Evolutionary conservation across 352 stramenopile genomes (phyloP), one percentile per base, ranked within the genome.

Genomic region (Phytophthora citricola): DNA sequence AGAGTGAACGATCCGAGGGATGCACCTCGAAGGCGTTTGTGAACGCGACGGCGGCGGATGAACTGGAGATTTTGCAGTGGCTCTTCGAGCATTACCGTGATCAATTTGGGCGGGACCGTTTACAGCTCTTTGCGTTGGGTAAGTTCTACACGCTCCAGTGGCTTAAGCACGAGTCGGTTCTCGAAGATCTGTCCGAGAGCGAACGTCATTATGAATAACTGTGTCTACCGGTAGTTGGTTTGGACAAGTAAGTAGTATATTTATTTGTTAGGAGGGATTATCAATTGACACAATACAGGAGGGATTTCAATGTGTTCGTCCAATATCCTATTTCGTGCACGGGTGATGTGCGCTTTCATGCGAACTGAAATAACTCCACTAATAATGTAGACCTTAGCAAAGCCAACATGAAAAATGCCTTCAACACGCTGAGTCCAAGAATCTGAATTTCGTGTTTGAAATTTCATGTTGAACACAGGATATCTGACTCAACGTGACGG

Each of bases 81-180:
- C 65, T 87, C 3, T 77, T 78, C 20, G 41, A 75, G 14, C 58
- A 78, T 17, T 75, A 73, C 27, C 22, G 49, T 5, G 31, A 60
- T 4, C 60, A 68, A 14, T 73, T 78, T 52, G 69, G 73, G 14
- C 64, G 63, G 10, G 73, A 80, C 45, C 69, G 58, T n/a, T 31
- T 80, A 24, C 64, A 73, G 27, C 61, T 80, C 8, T 80, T 73
- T 40, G 73, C 69, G 22, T 41, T 75, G 24, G 69, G 63, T 26
- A 80, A 78, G 41, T 80, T 80, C 52, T 72, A 77, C 65, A 67
- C 71, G 20, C 52, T 76, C 27, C 59, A 73, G 27, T 80, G 73
- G 73, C 60, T 80, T 31, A 80, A 80, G 14, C 64, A 73, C 14
- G 53, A 77, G 31, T 55, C 50, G 3, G 41, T 61, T 60, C 49